A percentile compares a stretch with the other conserved stretches of the same genome.
Conservation (phyloP, 73 alveolate genomes). For the Blepharisma japonicum region DNA sequence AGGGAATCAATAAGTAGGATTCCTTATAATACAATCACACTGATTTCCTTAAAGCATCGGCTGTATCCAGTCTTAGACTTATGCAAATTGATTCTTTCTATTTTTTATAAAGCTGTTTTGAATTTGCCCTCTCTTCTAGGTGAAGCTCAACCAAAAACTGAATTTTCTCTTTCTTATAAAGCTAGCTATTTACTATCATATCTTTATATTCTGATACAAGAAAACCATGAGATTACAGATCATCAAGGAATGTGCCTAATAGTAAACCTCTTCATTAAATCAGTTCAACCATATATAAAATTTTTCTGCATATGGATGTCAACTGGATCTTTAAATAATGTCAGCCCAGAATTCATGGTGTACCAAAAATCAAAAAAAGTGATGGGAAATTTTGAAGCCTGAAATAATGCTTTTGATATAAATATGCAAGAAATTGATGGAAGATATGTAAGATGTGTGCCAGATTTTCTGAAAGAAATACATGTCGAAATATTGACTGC, state of each 20-base stretch:
- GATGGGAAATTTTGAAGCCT: no score
- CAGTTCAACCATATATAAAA: neutral
- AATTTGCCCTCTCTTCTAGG: neutral
- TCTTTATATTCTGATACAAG: neutral
- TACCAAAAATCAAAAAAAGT: neutral
- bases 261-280: neutral
- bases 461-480: slow-evolving; percentile 4
- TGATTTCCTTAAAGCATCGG: neutral
- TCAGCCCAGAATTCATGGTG: neutral
- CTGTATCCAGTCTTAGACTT: neutral
- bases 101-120: no score
- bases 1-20: neutral
- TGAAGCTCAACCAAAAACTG: neutral
- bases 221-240: slow-evolving; percentile 1
- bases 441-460: neutral
- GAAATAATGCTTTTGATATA: no score
- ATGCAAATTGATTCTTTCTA: neutral
- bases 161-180: neutral
- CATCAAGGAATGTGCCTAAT: neutral
- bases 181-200: neutral
- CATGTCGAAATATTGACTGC: neutral
- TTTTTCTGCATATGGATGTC: slow-evolving; percentile 7
- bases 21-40: neutral
- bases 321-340: neutral
- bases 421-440: neutral